Evolutionary conservation across 306 rosid genomes (phyloP).

Genomic region (Citrullus amarus): DNA sequence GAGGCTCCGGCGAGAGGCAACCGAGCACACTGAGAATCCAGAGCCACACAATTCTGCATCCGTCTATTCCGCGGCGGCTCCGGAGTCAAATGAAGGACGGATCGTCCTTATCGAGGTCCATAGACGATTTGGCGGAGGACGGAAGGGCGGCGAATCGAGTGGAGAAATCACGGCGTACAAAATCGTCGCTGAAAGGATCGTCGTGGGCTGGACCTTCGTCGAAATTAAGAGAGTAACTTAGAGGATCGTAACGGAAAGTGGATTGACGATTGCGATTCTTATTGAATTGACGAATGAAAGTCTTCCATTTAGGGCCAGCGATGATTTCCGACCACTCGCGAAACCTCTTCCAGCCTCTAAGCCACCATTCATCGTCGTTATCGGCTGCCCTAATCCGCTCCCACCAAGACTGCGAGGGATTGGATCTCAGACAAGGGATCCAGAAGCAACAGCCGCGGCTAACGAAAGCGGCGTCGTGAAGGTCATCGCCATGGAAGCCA

Average conservation of each 20-base stretch:
- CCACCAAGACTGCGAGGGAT: slow-evolving; percentile 19
- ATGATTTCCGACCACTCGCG: slow-evolving; percentile 54
- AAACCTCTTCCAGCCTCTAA: slow-evolving; percentile 35
- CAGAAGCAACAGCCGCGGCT: slow-evolving; percentile 37
- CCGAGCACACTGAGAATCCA: not conserved
- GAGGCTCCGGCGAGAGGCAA: not conserved
- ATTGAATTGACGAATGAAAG: slow-evolving; percentile 50
- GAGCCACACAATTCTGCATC: not conserved
- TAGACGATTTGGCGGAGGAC: slow-evolving; percentile 27
- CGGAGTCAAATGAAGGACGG: slow-evolving; percentile 21
- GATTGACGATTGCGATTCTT: slow-evolving; percentile 10
- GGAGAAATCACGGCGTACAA: slow-evolving; percentile 30
- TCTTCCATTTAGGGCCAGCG: slow-evolving; percentile 72
- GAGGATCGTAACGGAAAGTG: slow-evolving; percentile 41
- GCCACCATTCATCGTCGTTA: slow-evolving; percentile 35
- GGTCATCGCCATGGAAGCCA: slow-evolving; percentile 9
- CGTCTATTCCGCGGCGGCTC: not conserved
- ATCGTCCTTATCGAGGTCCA: slow-evolving; percentile 32
- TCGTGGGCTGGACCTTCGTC: slow-evolving; percentile 34
- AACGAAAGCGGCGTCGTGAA: slow-evolving; percentile 5
- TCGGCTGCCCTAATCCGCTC: slow-evolving; percentile 26
- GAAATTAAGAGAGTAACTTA: slow-evolving; percentile 58
- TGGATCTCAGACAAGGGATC: slow-evolving; percentile 4
- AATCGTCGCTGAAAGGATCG: slow-evolving; percentile 9
- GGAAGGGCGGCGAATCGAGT: slow-evolving; percentile 43